phyloP scores from a whole-genome alignment of 164 flowering plant genomes.

The Vitis rupestris region DNA sequence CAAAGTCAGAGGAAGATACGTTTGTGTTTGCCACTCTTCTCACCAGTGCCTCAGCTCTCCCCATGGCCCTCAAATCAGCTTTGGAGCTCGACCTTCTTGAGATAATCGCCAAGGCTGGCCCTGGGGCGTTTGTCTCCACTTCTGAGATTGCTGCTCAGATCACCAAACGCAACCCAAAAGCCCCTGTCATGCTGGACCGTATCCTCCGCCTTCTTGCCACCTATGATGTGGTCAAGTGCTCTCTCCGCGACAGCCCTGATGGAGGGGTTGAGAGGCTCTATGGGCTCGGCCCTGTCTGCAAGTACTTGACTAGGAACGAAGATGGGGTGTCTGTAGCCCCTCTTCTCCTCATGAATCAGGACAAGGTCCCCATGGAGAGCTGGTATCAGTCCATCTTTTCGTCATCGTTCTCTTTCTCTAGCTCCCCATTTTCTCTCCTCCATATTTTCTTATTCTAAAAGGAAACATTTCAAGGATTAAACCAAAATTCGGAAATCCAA shows the following conservation, averaged over 20 bases:
- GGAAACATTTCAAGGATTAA: neutral
- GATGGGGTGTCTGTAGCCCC: conserved; percentile 72
- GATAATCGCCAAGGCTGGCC: conserved; percentile 58
- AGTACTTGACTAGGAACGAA: conserved; percentile 63
- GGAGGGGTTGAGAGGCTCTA: conserved; percentile 65
- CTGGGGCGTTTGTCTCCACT: conserved; percentile 49
- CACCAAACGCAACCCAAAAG: conserved; percentile 53
- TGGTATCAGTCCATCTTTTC: conserved; percentile 39
- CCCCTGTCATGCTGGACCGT: conserved; percentile 69
- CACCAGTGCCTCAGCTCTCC: conserved; percentile 54
- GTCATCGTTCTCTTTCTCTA: neutral
- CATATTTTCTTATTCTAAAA: too few relatives aligned
- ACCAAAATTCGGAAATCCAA: too few relatives aligned
- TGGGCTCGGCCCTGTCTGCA: conserved; percentile 72
- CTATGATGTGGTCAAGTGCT: conserved; percentile 57
- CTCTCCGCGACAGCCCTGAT: conserved; percentile 27
- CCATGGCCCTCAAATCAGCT: conserved; percentile 72
- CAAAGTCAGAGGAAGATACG: conserved; percentile 40
- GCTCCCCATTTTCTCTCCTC: too few relatives aligned
- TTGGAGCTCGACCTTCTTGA: conserved; percentile 76
- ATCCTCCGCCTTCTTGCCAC: conserved; percentile 70
- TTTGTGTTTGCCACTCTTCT: conserved; percentile 62
- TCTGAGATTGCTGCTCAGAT: conserved; percentile 60
- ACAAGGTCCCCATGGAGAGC: conserved; percentile 91
- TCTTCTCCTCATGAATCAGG: conserved; percentile 76